Evolutionary conservation across 2,329 filamentous ascomycete species (phyloP).

Genomic region (Capronia epimyces): DNA sequence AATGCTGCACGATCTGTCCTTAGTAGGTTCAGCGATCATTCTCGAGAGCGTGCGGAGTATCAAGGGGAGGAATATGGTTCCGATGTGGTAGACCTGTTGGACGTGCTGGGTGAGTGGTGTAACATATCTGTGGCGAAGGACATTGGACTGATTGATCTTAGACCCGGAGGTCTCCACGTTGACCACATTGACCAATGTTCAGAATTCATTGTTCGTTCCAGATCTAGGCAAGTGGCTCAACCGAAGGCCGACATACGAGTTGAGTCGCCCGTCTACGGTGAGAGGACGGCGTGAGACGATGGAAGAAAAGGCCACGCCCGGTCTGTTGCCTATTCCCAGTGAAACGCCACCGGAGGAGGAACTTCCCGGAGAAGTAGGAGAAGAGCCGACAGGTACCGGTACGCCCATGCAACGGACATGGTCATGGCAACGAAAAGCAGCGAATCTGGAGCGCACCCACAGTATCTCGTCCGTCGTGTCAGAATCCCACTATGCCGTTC

Average conservation of each 20-base stretch:
- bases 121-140: not conserved
- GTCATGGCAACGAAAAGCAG: constrained; percentile 23
- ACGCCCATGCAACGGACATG: constrained; percentile 19
- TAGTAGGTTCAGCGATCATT: constrained; percentile 23
- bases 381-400: constrained; percentile 4
- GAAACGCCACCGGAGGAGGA: constrained; percentile 31
- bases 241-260: constrained; percentile 68
- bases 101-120: constrained; percentile 56
- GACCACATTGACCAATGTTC: constrained; percentile 79
- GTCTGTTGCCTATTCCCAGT: constrained; percentile 47
- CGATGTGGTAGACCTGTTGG: constrained; percentile 61
- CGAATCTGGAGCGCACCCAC: constrained; percentile 33
- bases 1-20: constrained; percentile 26
- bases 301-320: constrained; percentile 3
- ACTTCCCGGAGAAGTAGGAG: constrained; percentile 21
- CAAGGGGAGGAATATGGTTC: constrained; percentile 51
- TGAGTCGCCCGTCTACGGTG: constrained; percentile 13
- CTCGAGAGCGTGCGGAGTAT: constrained; percentile 14
- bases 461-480: constrained; percentile 65
- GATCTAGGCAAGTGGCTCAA: constrained; percentile 72
- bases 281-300: constrained; percentile 8
- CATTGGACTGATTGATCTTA: constrained; percentile 37
- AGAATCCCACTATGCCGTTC: constrained; percentile 69
- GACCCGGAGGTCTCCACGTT: constrained; percentile 79
- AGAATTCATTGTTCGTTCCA: constrained; percentile 82